Percentiles rank a stretch among this genome's conserved stretches.
Evolutionary conservation across 768 basidiomycete genomes (phyloP).

Genomic region (Nidularia pulvinata): DNA sequence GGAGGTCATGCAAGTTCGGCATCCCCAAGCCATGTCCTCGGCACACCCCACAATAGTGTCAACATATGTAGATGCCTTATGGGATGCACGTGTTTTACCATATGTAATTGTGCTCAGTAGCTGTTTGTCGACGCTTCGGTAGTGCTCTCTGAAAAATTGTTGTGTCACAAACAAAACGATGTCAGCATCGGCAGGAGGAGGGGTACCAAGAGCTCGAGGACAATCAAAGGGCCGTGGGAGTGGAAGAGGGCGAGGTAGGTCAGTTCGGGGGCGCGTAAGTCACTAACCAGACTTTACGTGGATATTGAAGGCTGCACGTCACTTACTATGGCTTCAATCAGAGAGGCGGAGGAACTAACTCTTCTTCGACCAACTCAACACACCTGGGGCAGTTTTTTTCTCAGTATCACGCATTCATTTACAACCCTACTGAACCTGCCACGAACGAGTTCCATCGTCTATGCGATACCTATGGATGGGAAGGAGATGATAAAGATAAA

Average conservation of each 20-base stretch:
- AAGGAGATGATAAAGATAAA: neutral
- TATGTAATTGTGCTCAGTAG: too few species aligned
- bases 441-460: constrained; percentile 23
- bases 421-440: constrained; percentile 12
- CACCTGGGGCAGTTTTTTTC: constrained; percentile 16
- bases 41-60: too few species aligned
- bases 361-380: neutral
- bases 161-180: too few species aligned
- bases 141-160: too few species aligned
- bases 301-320: neutral
- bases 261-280: neutral
- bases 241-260: neutral
- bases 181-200: too few species aligned
- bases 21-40: too few species aligned
- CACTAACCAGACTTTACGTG: neutral
- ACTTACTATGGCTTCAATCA: neutral
- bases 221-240: neutral
- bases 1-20: too few species aligned
- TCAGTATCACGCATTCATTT: constrained; percentile 13
- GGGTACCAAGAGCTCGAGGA: neutral
- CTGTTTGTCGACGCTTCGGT: too few species aligned
- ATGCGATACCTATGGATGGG: constrained; percentile 12
- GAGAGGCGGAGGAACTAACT: neutral
- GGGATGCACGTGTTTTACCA: too few species aligned
- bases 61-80: too few species aligned